These are phyloP conservation scores for Cenchrus purpureus DNA, from an alignment of 176 grass and related monocot genomes.

Conservation along the genomic window DNA sequence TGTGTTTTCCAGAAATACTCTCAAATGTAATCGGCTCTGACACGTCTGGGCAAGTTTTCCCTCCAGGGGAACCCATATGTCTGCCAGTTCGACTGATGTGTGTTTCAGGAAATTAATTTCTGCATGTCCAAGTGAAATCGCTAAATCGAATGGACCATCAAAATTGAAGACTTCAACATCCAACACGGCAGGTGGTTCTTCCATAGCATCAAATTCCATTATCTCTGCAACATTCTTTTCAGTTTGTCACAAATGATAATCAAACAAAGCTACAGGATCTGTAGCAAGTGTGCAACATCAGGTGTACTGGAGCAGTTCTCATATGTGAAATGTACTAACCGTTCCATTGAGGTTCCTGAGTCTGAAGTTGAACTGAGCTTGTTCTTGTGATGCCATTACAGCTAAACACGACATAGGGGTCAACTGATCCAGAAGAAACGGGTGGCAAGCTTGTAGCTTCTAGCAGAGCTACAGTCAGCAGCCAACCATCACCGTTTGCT, in stretches of 20 bases:
- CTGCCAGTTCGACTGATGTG: conserved; percentile 62
- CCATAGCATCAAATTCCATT: conserved; percentile 89
- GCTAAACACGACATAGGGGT: conserved; percentile 86
- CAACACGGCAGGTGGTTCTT: conserved; percentile 81
- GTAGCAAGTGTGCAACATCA: neutral
- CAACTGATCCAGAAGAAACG: conserved; percentile 56
- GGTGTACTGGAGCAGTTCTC: neutral
- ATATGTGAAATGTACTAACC: conserved; percentile 56
- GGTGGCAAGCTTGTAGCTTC: conserved; percentile 73
- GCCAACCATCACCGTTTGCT: conserved; percentile 83
- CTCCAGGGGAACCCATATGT: conserved; percentile 82
- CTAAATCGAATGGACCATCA: conserved; percentile 76
- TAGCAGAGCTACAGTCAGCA: conserved; percentile 78
- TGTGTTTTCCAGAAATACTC: conserved; percentile 84
- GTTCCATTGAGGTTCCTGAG: conserved; percentile 82
- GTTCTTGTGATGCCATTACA: conserved; percentile 80
- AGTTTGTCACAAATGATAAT: conserved; percentile 30
- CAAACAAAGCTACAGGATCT: neutral
- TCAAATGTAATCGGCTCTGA: conserved; percentile 73
- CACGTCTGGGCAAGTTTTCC: conserved; percentile 72
- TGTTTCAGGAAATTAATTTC: conserved; percentile 89
- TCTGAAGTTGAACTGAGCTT: conserved; percentile 92
- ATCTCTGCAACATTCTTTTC: conserved; percentile 56
- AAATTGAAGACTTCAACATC: conserved; percentile 87
- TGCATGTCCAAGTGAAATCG: conserved; percentile 71